Evolutionary conservation across 371 early-diverging fungal genomes (phyloP), one percentile per base, ranked within the genome.

Genomic region (Dichotomocladium elegans): DNA sequence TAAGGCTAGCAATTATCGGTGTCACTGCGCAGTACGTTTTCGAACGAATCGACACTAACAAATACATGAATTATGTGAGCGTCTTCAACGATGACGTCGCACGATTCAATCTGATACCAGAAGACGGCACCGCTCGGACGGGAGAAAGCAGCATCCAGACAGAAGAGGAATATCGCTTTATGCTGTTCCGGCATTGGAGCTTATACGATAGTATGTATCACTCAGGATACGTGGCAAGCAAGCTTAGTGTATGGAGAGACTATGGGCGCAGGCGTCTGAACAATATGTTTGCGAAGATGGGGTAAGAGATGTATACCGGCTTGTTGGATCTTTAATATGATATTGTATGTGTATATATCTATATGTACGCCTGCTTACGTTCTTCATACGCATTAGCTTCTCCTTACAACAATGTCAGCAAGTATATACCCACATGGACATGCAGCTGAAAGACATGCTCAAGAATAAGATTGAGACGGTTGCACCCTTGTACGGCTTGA

Each of bases 141-240:
- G 46, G 50, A 2, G 53, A 53, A 22, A 49, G 57, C 25, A 51
- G 48, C n/a, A 68, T 74, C 28, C 64, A 61, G 41, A 55, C 58
- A 25, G 78, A 74, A 7, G 84, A 87, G 15, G 95, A 94, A 65
- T 89, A 91, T 47, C 66, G 87, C 35, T 84, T 96, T 41, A 82
- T 89, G 81, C 68, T 96, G 63, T 81, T 91, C 46, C 77, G 94
- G 40, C 96, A 96, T 64, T 96, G 96, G 96, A 89, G 86, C 24
- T 64, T 96, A 17, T 86, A 87, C 57, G 91, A 89, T 26, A 82
- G 88, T 49, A 86, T 96, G 92, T 86, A 82, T 45, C 89, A 89
- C 66, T 91, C 93, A 21, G 77, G 84, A 7, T 95, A 91, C 57
- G 89, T 95, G 8, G 87, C 87, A 4, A 83, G 90, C 21, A 84